These are phyloP conservation scores for Neospermospora avenae DNA, from an alignment of 2,329 filamentous ascomycete species.

Conservation along the genomic window DNA sequence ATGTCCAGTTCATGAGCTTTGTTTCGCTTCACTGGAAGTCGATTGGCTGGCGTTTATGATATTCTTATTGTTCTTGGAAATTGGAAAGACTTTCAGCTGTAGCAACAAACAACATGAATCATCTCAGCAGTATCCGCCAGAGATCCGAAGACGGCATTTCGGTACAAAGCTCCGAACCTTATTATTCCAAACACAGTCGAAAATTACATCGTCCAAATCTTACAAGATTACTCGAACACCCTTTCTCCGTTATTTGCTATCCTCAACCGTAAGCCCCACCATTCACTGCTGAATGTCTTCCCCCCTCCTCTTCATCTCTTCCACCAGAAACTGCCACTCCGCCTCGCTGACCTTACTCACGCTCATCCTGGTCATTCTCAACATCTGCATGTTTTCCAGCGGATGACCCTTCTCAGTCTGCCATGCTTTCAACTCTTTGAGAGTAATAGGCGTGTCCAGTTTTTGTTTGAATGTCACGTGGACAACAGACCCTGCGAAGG, in stretches of 20 bases:
- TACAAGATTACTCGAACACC: background rate
- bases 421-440: constrained; percentile 68
- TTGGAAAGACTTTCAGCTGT: too few relatives aligned
- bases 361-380: constrained; percentile 79
- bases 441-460: constrained; percentile 65
- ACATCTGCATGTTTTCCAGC: constrained; percentile 74
- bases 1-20: too few relatives aligned
- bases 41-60: too few relatives aligned
- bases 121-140: too few relatives aligned
- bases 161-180: too few relatives aligned
- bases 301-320: constrained; percentile 37
- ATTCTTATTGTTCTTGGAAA: too few relatives aligned
- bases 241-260: background rate
- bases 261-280: too few relatives aligned
- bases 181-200: too few relatives aligned
- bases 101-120: too few relatives aligned
- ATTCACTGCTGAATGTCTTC: constrained; percentile 21
- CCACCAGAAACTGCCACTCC: constrained; percentile 64
- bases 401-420: constrained; percentile 50
- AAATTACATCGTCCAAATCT: too few relatives aligned
- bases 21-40: too few relatives aligned
- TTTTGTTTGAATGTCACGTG: constrained; percentile 86
- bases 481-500: constrained; percentile 88
- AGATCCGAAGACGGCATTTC: too few relatives aligned
- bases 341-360: constrained; percentile 64